Evolutionary conservation across 169 alveolate genomes (phyloP).

Genomic region (Neospora caninum): DNA sequence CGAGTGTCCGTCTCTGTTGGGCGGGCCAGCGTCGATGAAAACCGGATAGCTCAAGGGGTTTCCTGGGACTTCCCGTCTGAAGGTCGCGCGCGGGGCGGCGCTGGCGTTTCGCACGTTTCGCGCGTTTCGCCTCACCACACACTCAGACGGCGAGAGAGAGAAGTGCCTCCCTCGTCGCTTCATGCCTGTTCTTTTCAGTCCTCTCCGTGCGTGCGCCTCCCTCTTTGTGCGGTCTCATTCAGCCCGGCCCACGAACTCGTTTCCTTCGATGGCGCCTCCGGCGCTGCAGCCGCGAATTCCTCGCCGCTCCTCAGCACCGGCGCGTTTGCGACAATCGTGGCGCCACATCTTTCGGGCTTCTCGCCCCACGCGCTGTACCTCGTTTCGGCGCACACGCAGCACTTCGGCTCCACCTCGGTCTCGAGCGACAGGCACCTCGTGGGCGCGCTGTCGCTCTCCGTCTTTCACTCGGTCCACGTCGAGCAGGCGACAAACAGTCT

Average conservation of each 20-base stretch:
- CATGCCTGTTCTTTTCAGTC: too few relatives aligned
- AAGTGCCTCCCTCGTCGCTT: too few relatives aligned
- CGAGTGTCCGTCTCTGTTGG: too few relatives aligned
- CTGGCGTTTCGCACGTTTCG: too few relatives aligned
- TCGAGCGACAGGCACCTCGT: neutral
- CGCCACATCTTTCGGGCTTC: neutral
- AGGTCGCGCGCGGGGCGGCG: too few relatives aligned
- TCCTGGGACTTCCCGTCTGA: too few relatives aligned
- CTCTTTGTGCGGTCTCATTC: neutral
- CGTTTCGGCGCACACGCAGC: neutral
- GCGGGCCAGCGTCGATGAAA: too few relatives aligned
- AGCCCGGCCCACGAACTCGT: neutral
- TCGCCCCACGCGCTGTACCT: neutral
- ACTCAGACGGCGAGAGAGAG: too few relatives aligned
- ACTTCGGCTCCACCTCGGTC: neutral
- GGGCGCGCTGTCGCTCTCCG: neutral
- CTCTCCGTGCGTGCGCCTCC: too few relatives aligned
- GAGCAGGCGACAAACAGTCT: neutral
- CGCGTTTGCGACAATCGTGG: neutral
- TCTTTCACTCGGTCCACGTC: neutral
- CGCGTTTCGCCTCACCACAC: too few relatives aligned
- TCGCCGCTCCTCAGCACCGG: neutral
- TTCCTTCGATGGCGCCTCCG: neutral
- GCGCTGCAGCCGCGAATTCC: neutral
- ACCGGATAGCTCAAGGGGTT: too few relatives aligned